Conservation (phyloP, 1,284 basidiomycete genomes). For the Afroboletus lepidellus region DNA sequence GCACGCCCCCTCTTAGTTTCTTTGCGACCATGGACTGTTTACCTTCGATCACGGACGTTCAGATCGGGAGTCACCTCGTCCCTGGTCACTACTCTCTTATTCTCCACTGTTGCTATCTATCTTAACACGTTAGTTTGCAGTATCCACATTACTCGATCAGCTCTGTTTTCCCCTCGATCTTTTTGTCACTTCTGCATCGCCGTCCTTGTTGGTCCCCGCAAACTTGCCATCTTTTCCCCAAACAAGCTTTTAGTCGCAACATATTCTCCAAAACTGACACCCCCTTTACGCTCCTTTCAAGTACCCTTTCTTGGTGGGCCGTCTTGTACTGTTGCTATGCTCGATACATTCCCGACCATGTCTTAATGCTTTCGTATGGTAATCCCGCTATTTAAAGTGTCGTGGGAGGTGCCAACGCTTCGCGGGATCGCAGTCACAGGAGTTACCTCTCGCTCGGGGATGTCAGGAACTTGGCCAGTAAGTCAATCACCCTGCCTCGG, state of each 20-base stretch:
- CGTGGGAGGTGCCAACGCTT: conserved; percentile 6
- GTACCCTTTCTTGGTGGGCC: conserved; percentile 27
- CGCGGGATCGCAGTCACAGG: conserved; percentile 11
- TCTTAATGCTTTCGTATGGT: conserved; percentile 39
- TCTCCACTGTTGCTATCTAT: conserved; percentile 26
- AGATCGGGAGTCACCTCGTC: conserved; percentile 22
- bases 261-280: conserved; percentile 26
- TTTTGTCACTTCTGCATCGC: conserved; percentile 26
- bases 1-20: conserved; percentile 14
- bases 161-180: conserved; percentile 20
- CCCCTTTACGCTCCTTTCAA: conserved; percentile 33
- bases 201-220: conserved; percentile 20
- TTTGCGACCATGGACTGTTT: conserved; percentile 19
- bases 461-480: conserved; percentile 1
- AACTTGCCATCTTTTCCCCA: conserved; percentile 13
- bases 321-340: conserved; percentile 37
- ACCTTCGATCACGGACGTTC: conserved; percentile 16
- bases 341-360: conserved; percentile 36
- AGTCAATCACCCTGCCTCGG: conserved; percentile 17
- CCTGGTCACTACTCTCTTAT: conserved; percentile 16
- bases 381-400: conserved; percentile 31
- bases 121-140: conserved; percentile 25
- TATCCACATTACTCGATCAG: conserved; percentile 24
- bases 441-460: conserved; percentile 9
- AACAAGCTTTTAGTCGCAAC: conserved; percentile 17